Conservation (phyloP, 768 basidiomycete genomes). For the Grammothele lineata region DNA sequence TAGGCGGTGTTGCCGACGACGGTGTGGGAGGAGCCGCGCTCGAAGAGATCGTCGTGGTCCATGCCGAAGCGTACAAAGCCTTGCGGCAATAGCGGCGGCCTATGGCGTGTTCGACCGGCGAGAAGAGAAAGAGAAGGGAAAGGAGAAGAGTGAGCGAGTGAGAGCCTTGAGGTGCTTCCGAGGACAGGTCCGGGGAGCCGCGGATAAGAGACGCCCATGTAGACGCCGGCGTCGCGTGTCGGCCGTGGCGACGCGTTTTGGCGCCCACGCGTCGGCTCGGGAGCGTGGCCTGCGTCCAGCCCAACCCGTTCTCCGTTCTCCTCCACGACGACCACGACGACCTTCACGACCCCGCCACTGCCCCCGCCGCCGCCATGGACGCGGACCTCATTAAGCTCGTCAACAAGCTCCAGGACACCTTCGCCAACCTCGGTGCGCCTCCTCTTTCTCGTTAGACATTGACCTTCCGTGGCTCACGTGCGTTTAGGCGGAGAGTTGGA, state of each 20-base stretch:
- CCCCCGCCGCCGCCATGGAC: constrained; percentile 62
- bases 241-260: constrained; percentile 19
- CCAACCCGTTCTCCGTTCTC: not conserved
- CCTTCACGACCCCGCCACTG: constrained; percentile 9
- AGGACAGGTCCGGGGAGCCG: no score
- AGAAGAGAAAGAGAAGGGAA: not conserved
- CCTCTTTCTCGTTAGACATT: constrained; percentile 11
- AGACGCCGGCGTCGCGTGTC: constrained; percentile 2
- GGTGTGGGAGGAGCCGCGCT: constrained; percentile 1
- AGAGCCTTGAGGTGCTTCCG: no score
- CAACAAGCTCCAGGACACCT: constrained; percentile 93
- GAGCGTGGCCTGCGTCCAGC: no score
- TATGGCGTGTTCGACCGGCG: no score
- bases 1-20: not conserved
- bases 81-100: not conserved
- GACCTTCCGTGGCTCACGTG: constrained; percentile 9
- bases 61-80: constrained; percentile 9
- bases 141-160: not conserved
- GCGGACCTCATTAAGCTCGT: constrained; percentile 91
- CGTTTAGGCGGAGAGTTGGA: constrained; percentile 78
- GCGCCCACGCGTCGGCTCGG: not conserved
- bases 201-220: not conserved
- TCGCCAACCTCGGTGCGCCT: constrained; percentile 73
- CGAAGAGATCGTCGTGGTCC: constrained; percentile 9
- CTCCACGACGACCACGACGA: constrained; percentile 9